Evolutionary conservation across 2,329 filamentous ascomycete species (phyloP), one percentile per base, ranked within the genome.

Genomic region (Dactylellina drechsleri): DNA sequence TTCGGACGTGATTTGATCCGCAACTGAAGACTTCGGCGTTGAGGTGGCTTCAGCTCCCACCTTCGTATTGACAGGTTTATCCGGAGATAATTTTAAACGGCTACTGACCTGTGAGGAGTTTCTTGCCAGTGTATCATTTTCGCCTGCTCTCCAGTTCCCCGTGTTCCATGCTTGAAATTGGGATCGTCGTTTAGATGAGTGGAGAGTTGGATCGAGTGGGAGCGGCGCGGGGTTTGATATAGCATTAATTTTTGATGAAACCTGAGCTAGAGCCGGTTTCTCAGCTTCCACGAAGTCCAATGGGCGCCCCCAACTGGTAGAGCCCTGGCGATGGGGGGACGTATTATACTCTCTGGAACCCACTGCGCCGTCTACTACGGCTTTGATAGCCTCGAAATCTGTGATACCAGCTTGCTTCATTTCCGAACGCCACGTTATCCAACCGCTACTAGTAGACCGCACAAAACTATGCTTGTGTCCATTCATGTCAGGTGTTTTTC

Each of bases 341-440:
- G 57, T 0, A 13, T 16, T 26, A 2, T 26, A 4, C 4, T 56
- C 59, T 4, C 56, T 28, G 5, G 50, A 8, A n/a, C 13, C 13
- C 15, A 20, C 15, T 16, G 16, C 36, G 23, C 36, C 28, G 23
- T 65, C 71, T 2, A 59, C 20, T 5, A 52, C 49, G 12, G 71
- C 58, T 45, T 60, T 68, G 10, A 76, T 76, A 15, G 58, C 36
- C 20, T 59, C 65, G 64, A 58, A 70, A 1, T 16, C 56, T 52
- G 58, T 58, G 31, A 76, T 65, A 28, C 66, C 59, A 5, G 70
- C 71, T 43, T 65, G 56, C 31, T 57, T 56, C 59, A 76, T 76
- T 54, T 76, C 71, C 2, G 49, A 26, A n/a, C 71, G 60, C 71
- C 71, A 76, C 15, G 41, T 41, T 36, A 64, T 68, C 71, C 71